phyloP scores from a whole-genome alignment of 2,329 filamentous ascomycete species.

The Gremmenia infestans region DNA sequence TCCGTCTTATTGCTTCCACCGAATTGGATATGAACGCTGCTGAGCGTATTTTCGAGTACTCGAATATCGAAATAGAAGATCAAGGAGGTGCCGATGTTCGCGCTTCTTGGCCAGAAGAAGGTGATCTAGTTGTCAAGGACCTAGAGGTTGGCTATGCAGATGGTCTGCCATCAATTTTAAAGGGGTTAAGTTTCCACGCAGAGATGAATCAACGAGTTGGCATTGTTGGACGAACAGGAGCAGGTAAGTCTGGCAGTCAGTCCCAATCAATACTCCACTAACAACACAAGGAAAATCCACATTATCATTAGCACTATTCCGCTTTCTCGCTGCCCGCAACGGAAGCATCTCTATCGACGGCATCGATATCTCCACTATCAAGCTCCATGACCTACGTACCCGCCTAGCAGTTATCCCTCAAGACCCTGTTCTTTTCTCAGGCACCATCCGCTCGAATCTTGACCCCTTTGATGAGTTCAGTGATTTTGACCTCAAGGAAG shows the following conservation, averaged over 20 bases:
- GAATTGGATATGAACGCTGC: conserved; percentile 74
- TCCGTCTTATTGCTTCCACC: conserved; percentile 60
- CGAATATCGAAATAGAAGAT: conserved; percentile 59
- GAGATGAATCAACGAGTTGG: conserved; percentile 50
- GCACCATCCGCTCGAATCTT: conserved; percentile 79
- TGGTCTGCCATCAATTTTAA: conserved; percentile 64
- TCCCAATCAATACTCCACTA: too few species aligned
- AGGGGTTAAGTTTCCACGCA: conserved; percentile 60
- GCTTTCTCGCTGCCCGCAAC: conserved; percentile 35
- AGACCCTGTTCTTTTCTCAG: conserved; percentile 82
- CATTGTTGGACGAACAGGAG: conserved; percentile 27
- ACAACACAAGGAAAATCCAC: conserved; percentile 18
- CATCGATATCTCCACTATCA: conserved; percentile 29
- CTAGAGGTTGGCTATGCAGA: conserved; percentile 67
- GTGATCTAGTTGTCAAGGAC: conserved; percentile 64
- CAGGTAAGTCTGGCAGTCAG: conserved; percentile 11
- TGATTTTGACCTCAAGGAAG: conserved; percentile 79
- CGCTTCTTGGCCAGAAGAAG: conserved; percentile 68
- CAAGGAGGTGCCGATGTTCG: conserved; percentile 56
- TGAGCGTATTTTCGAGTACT: conserved; percentile 70
- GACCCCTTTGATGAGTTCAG: conserved; percentile 84
- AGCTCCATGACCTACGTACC: conserved; percentile 27
- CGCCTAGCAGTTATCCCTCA: conserved; percentile 31
- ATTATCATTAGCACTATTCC: conserved; percentile 22
- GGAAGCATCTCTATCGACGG: conserved; percentile 28